phyloP scores from a whole-genome alignment of 2,329 filamentous ascomycete genomes.

The Pseudogymnoascus sp. region DNA sequence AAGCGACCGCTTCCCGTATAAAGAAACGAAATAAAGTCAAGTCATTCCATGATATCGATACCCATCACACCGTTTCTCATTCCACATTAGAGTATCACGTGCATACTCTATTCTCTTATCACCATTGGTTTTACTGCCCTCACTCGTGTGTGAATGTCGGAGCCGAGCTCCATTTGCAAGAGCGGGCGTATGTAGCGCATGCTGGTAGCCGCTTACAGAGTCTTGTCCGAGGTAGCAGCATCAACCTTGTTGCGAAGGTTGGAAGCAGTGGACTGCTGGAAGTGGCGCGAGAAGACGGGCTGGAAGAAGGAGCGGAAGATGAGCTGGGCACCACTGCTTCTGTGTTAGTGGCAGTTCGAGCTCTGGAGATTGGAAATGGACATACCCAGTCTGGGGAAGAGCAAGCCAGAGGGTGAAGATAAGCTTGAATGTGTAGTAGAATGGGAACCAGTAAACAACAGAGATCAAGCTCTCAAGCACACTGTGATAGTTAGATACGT shows the following conservation, averaged over 20 bases:
- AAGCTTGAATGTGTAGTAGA: conserved; percentile 99
- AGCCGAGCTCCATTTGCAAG: conserved; percentile 2
- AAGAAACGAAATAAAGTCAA: conserved; percentile 8
- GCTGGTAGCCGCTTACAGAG: conserved; percentile 43
- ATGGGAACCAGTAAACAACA: conserved; percentile 91
- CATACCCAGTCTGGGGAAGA: conserved; percentile 87
- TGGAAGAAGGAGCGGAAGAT: conserved; percentile 95
- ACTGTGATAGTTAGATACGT: conserved; percentile 30
- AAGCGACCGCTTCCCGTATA: conserved; percentile 9
- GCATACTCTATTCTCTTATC: neutral
- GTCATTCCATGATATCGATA: conserved; percentile 9
- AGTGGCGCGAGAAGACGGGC: conserved; percentile 89
- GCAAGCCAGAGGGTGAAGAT: conserved; percentile 95
- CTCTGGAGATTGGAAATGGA: conserved; percentile 18
- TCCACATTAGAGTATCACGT: conserved; percentile 7
- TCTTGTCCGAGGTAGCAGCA: conserved; percentile 55
- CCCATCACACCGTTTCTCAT: conserved; percentile 1
- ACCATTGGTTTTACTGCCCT: neutral
- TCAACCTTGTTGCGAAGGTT: conserved; percentile 86
- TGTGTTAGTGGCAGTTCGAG: conserved; percentile 17
- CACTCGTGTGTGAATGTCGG: neutral
- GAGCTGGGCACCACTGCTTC: conserved; percentile 76
- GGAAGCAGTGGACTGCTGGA: conserved; percentile 67
- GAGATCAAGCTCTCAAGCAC: conserved; percentile 75
- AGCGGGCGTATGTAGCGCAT: neutral